Evolutionary conservation across 192 early-diverging fungal genomes (phyloP), one percentile per base, ranked within the genome.

Genomic region (Chytriomyces hyalinus): DNA sequence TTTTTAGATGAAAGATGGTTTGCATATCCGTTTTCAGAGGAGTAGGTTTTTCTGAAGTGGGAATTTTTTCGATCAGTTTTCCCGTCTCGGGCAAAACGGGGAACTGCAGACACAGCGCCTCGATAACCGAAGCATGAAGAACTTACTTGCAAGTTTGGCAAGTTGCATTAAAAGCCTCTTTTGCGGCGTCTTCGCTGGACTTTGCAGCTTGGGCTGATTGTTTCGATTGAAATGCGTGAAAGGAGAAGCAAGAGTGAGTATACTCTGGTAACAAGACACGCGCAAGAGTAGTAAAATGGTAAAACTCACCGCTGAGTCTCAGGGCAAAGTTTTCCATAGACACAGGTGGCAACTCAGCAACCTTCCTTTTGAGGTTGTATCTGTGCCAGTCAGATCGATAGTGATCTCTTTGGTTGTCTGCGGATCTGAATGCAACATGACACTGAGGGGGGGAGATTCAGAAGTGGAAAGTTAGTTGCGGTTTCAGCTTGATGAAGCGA

Each of bases 281-380:
- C 36, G 36, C 36, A 0, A 26, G 50, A 53, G 17, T n/a, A 45
- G 9, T 24, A 6, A 49, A 22, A 20, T 57, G 53, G 53, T 4
- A 17, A 51, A 7, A 74, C 60, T 17, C 22, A 76, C 74, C 84
- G 15, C 90, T 69, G 49, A 94, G 83, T 47, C 94, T 91, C 81
- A 91, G 87, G 0, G 88, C 84, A 88, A 98, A 99, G 70, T 88
- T 87, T 75, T 96, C 96, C 17, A 86, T 86, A 3, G 90, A 81
- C 43, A 99, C 91, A 28, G 96, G 93, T 0, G 94, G 94, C 20
- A 98, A 84, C 24, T 92, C 93, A 13, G 92, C 96, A 36, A 98
- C 94, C 78, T 98, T 97, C 75, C 97, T 92, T 87, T 98, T 98
- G 36, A 98, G 83, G 82, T 99, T 99, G 89, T 99, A 99, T 48